Evolutionary conservation across 2,329 filamentous ascomycete species (phyloP).

Genomic region (Hymenoscyphus repandus): DNA sequence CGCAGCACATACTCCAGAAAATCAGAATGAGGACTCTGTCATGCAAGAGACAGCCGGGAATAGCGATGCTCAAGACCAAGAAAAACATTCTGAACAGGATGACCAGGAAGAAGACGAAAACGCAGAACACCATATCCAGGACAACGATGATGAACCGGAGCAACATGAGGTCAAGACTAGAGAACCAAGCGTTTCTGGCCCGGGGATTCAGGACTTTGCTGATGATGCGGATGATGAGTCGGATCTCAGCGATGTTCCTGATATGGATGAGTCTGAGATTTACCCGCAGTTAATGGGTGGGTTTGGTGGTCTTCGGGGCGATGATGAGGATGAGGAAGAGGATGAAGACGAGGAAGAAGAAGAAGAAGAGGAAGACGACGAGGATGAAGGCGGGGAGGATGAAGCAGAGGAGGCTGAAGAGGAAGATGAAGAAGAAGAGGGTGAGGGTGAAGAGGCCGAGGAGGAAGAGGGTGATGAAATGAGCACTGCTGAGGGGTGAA

Average conservation of each 20-base stretch:
- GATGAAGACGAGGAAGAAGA: not conserved
- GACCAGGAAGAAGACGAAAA: slow-evolving; percentile 12
- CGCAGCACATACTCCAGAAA: not conserved
- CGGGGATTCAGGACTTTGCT: slow-evolving; percentile 42
- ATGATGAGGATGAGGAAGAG: not conserved
- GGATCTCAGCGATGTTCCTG: slow-evolving; percentile 45
- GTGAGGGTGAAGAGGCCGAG: not conserved
- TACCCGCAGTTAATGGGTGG: not conserved
- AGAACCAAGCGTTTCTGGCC: not conserved
- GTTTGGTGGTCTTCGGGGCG: not conserved
- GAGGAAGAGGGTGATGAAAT: not conserved
- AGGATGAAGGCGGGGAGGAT: not conserved
- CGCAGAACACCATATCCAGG: slow-evolving; percentile 29
- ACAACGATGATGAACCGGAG: slow-evolving; percentile 36
- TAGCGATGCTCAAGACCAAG: slow-evolving; percentile 8
- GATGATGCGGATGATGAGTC: slow-evolving; percentile 52
- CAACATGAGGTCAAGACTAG: slow-evolving; percentile 30
- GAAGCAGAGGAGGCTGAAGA: not conserved
- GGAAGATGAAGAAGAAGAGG: not conserved
- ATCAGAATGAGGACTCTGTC: slow-evolving; percentile 8
- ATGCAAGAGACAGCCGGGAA: slow-evolving; percentile 32
- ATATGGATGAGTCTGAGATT: slow-evolving; percentile 25
- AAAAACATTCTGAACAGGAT: slow-evolving; percentile 35
- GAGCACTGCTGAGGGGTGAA: too few species aligned
- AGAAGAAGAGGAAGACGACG: not conserved